These are phyloP conservation scores for Pestalotiopsis sp. DNA, from an alignment of 2,329 filamentous ascomycete genomes.

Conservation along the genomic window DNA sequence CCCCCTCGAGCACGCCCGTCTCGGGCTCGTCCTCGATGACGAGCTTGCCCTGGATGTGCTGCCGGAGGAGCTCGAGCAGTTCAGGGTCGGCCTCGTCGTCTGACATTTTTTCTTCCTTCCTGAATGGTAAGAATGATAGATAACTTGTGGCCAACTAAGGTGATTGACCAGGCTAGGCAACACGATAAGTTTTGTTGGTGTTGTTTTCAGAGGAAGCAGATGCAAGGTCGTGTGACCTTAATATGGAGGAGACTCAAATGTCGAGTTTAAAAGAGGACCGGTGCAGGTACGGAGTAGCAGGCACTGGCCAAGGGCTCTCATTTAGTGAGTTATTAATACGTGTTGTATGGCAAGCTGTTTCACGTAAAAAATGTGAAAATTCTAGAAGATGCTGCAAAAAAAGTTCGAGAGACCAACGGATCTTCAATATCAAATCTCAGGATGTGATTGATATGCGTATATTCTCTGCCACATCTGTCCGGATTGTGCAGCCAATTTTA, in stretches of 20 bases:
- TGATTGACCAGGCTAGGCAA: not conserved
- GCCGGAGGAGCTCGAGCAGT: constrained; percentile 81
- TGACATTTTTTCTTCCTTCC: constrained; percentile 64
- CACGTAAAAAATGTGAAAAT: not conserved
- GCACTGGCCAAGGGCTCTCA: not conserved
- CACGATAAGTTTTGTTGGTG: not conserved
- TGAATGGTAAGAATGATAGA: not conserved
- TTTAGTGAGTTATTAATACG: not conserved
- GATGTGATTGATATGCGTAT: not conserved
- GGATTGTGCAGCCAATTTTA: not conserved
- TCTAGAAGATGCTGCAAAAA: not conserved
- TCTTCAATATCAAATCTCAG: not conserved
- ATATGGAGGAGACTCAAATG: not conserved
- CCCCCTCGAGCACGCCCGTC: constrained; percentile 80
- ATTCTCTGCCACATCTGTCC: not conserved
- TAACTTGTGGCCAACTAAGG: not conserved
- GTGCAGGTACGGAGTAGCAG: not conserved
- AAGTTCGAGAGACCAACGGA: not conserved
- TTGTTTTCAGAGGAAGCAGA: not conserved
- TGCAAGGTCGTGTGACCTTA: not conserved
- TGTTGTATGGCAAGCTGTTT: not conserved
- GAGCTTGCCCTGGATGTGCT: constrained; percentile 69
- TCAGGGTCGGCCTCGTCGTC: constrained; percentile 91
- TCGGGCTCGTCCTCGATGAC: constrained; percentile 63
- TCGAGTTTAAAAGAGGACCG: not conserved